Conservation (phyloP, 2,329 filamentous ascomycete species). For the Hypomyces perniciosus region DNA sequence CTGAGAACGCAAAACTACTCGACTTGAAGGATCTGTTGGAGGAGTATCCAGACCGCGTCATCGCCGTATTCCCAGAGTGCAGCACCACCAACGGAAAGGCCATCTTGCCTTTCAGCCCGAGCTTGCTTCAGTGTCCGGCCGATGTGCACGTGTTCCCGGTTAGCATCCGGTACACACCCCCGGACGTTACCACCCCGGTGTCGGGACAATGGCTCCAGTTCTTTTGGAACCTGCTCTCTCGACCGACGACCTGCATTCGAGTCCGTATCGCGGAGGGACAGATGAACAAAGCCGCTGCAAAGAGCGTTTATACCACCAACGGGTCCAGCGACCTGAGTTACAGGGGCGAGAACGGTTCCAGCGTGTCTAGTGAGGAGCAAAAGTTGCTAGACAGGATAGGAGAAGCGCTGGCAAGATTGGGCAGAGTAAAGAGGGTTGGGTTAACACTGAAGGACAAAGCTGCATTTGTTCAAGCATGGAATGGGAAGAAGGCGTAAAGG, state of each 20-base stretch:
- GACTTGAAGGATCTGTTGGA: slow-evolving; percentile 58
- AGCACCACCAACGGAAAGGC: slow-evolving; percentile 91
- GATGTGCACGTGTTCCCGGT: slow-evolving; percentile 81
- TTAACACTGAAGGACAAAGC: slow-evolving; percentile 77
- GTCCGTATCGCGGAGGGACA: slow-evolving; percentile 82
- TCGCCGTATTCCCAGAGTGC: slow-evolving; percentile 89
- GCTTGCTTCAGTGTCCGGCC: slow-evolving; percentile 60
- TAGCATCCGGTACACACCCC: slow-evolving; percentile 80
- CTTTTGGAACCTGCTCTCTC: slow-evolving; percentile 78
- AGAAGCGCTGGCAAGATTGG: slow-evolving; percentile 80
- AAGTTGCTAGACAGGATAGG: slow-evolving; percentile 70
- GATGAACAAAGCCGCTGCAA: slow-evolving; percentile 40
- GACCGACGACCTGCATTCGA: slow-evolving; percentile 81
- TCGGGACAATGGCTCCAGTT: slow-evolving; percentile 68
- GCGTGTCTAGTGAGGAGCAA: slow-evolving; percentile 53
- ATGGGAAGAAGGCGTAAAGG: slow-evolving; percentile 31
- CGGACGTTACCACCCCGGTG: slow-evolving; percentile 85
- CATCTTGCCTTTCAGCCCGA: slow-evolving; percentile 76
- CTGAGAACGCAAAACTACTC: slow-evolving; percentile 45
- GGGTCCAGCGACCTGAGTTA: slow-evolving; percentile 23
- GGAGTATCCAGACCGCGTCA: slow-evolving; percentile 64
- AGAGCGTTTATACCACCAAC: slow-evolving; percentile 24
- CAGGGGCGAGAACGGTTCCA: slow-evolving; percentile 21
- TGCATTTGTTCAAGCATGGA: slow-evolving; percentile 69
- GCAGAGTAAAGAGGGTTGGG: slow-evolving; percentile 82